Base-by-base conservation (phyloP, 1,139 yeast species). In the Eremothecium cymbalariae region DNA sequence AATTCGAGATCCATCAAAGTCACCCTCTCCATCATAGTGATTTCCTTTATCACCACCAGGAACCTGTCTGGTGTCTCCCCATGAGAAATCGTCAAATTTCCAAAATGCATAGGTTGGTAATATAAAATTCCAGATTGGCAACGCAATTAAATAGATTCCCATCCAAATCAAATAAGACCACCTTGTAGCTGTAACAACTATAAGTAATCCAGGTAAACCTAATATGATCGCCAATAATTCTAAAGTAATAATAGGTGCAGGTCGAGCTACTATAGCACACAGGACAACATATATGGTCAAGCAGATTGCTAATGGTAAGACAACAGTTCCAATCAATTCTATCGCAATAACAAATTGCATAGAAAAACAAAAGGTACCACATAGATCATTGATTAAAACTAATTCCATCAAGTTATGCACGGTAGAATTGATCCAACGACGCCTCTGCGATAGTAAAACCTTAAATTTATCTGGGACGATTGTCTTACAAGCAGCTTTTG, bases 401-500 rank as follows among this genome's bases (percentile, higher is more conserved):
- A 90, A 72, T 60, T 90, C 98, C 79, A 90, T 74, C 56, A 90
- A 72, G 54, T 90, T 90, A 60, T 90, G 98, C 31, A 90, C 94
- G 0, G 98, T 90, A 2, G 97, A 86, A 60, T 90, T 90, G 51
- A 90, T 90, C 98, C 98, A 90, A 58, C 98, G 83, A 63, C 98
- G 84, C 58, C 98, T 79, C 59, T 90, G 98, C 2, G 97, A 88
- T 37, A 90, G 65, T 48, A 90, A 65, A 28, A 88, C 94, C 43
- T 62, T 68, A 57, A 90, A 86, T 38, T 70, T 68, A 45, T 81
- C 85, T 0, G 98, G 98, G 13, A 82, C 97, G 45, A 86, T 63
- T 1, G 98, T 90, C 58, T 86, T 86, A 66, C 97, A 90, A 8
- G 85, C 94, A 9, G 97, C 98, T 59, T 86, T 88, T 2, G 97